Conservation (phyloP, 1,284 basidiomycete species). For the Cryptococcus jaspeensis region DNA sequence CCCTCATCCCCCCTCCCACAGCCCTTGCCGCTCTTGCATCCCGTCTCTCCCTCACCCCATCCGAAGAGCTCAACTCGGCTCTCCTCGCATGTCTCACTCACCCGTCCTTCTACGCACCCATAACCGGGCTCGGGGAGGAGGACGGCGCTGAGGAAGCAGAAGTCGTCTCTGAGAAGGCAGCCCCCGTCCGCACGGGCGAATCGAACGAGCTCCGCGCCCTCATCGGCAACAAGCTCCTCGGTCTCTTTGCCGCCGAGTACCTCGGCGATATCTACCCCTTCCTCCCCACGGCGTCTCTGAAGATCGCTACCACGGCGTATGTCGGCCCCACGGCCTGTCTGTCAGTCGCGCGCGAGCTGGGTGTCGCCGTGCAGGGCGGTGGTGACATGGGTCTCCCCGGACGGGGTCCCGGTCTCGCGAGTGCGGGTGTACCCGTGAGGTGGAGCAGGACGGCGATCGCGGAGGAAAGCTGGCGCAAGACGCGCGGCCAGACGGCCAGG, state of each 20-base stretch:
- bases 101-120: slow-evolving; percentile 59
- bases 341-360: slow-evolving; percentile 76
- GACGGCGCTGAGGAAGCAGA: slow-evolving; percentile 4
- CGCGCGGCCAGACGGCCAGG: slow-evolving; percentile 6
- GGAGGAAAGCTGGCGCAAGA: slow-evolving; percentile 55
- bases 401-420: slow-evolving; percentile 11
- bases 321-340: slow-evolving; percentile 83
- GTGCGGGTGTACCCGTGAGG: slow-evolving; percentile 28
- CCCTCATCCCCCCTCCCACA: slow-evolving; percentile 19
- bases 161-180: background rate
- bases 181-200: slow-evolving; percentile 40
- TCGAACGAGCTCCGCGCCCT: slow-evolving; percentile 77
- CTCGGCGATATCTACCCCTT: slow-evolving; percentile 82
- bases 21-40: slow-evolving; percentile 44
- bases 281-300: slow-evolving; percentile 83
- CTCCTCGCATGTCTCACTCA: slow-evolving; percentile 61
- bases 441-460: slow-evolving; percentile 69
- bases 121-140: background rate
- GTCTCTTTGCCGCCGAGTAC: slow-evolving; percentile 85
- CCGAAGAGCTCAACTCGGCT: slow-evolving; percentile 27
- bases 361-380: slow-evolving; percentile 39
- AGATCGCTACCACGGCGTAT: slow-evolving; percentile 84
- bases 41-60: slow-evolving; percentile 39
- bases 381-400: slow-evolving; percentile 19
- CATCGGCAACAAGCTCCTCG: slow-evolving; percentile 86